Conservation (phyloP, 495 filamentous ascomycete species). For the Aspergillus nidulans region DNA sequence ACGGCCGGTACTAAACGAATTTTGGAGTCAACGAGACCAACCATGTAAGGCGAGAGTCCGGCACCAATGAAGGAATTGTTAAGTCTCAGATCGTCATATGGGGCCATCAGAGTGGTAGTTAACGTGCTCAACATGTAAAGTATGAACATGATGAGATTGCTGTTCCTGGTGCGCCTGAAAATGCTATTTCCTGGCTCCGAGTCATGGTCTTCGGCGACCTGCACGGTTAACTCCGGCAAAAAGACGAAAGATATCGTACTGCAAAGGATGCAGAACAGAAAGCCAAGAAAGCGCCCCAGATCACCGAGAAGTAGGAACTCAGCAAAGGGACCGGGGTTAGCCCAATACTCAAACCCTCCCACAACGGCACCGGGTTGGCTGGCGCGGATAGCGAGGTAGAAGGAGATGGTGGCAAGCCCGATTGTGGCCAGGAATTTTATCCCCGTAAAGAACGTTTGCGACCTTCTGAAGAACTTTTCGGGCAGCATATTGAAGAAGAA, state of each 20-base stretch:
- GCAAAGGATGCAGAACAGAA: constrained; percentile 60
- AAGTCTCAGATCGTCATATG: constrained; percentile 50
- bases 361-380: constrained; percentile 54
- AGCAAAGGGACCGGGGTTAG: constrained; percentile 64
- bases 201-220: constrained; percentile 44
- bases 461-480: constrained; percentile 72
- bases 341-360: constrained; percentile 77
- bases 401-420: constrained; percentile 62
- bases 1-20: constrained; percentile 57
- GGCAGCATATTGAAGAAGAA: constrained; percentile 74
- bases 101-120: constrained; percentile 52
- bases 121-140: constrained; percentile 60
- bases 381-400: constrained; percentile 65
- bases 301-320: constrained; percentile 56
- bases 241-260: constrained; percentile 53
- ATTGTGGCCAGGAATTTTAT: constrained; percentile 77
- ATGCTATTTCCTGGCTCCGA: constrained; percentile 30
- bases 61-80: constrained; percentile 49
- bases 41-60: constrained; percentile 32
- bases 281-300: constrained; percentile 63
- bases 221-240: constrained; percentile 50
- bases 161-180: constrained; percentile 15
- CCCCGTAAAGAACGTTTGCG: constrained; percentile 71
- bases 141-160: constrained; percentile 36
- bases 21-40: constrained; percentile 38